Evolutionary conservation across 2,329 filamentous ascomycete species (phyloP), one percentile per base, ranked within the genome.

Genomic region (Eutypa lata): DNA sequence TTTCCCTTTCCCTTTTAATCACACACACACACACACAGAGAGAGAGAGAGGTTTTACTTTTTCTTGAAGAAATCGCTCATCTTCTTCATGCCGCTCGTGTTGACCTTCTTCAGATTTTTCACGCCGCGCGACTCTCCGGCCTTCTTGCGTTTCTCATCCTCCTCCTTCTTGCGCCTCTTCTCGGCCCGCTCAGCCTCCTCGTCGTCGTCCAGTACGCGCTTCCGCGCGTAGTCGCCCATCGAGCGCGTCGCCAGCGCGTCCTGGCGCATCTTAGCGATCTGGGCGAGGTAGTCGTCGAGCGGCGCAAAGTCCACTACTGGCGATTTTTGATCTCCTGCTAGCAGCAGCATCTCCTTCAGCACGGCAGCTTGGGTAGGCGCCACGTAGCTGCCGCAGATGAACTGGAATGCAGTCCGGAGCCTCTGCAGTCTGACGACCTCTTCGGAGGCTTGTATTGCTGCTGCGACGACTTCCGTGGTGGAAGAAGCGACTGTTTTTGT

Each of bases 31-130:
- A n/a, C n/a, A n/a, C n/a, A n/a, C n/a, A n/a, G n/a, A n/a, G n/a
- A n/a, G n/a, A n/a, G n/a, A n/a, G n/a, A n/a, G n/a, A n/a, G n/a
- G n/a, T 31, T 21, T 61, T 56, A 66, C 57, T 81, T 82, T 73
- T 93, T 95, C 55, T 84, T 84, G 71, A 99, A 99, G 73, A 99
- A 99, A 56, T 87, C 83, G 67, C 90, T 96, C 82, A 99, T 82
- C 77, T 97, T 99, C 80, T 89, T 94, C 94, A 99, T 99, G 1
- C 94, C 94, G 21, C 74, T 83, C 0, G 88, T 92, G 72, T 97
- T 89, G 47, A 92, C 93, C 74, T 97, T 99, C 69, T 89, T 89
- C 65, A 99, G 69, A 47, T 92, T 82, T 67, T 86, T 87, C 1
- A 97, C 84, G 0, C 84, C 92, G 26, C 85, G 79, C 57, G 89